These are phyloP conservation scores for Suhomyces wounanorum DNA, from an alignment of 1,139 yeast species.

Conservation along the genomic window DNA sequence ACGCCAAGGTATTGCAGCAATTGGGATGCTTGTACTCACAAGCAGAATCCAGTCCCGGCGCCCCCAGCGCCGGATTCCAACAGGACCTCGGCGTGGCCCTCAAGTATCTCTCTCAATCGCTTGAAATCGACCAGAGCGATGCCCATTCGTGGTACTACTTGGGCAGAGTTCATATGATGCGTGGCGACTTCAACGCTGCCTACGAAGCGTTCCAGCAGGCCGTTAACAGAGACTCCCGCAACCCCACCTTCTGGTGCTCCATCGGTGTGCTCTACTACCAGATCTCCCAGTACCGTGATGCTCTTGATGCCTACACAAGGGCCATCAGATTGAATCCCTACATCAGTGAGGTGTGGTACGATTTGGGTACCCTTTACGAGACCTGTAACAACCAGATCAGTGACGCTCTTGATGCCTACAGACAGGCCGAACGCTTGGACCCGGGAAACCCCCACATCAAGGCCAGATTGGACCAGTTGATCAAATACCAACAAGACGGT, in stretches of 20 bases:
- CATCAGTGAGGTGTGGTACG: slow-evolving; percentile 98
- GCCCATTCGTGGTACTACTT: slow-evolving; percentile 97
- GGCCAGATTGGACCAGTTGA: slow-evolving; percentile 84
- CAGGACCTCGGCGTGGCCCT: slow-evolving; percentile 85
- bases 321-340: slow-evolving; percentile 95
- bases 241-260: slow-evolving; percentile 98
- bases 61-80: slow-evolving; percentile 25
- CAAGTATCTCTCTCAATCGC: slow-evolving; percentile 76
- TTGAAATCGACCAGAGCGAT: slow-evolving; percentile 86
- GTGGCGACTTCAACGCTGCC: slow-evolving; percentile 92
- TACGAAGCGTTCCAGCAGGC: slow-evolving; percentile 99
- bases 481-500: slow-evolving; percentile 74
- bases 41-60: slow-evolving; percentile 51
- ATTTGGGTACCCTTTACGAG: slow-evolving; percentile 93
- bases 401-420: slow-evolving; percentile 95
- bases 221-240: slow-evolving; percentile 91
- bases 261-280: slow-evolving; percentile 96
- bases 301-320: slow-evolving; percentile 94
- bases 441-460: slow-evolving; percentile 94
- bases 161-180: slow-evolving; percentile 95
- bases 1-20: slow-evolving; percentile 94
- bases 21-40: slow-evolving; percentile 94
- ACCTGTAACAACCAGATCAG: slow-evolving; percentile 93
- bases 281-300: slow-evolving; percentile 93
- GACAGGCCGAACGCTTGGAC: slow-evolving; percentile 92